Base-by-base conservation (phyloP, 2,329 filamentous ascomycete genomes). In the Scytalidium sp. region DNA sequence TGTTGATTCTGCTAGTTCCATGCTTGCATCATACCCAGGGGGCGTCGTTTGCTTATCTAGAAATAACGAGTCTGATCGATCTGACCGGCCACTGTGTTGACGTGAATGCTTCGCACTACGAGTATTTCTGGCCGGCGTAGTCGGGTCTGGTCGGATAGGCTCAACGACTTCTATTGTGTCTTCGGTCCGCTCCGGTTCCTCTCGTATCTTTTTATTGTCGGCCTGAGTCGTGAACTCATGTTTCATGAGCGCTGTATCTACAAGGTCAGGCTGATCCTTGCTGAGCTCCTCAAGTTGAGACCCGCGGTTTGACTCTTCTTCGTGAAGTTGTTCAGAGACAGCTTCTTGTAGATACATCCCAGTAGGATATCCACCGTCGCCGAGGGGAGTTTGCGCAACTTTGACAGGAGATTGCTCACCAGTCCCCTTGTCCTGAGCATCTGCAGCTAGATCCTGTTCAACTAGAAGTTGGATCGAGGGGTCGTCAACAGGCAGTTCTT, bases 1-100 rank as follows among this genome's bases (percentile, higher is more conserved):
- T n/a, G 57, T 57, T 17, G 60, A 51, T 3, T 62, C 42, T 25
- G 61, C 60, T 19, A 64, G 29, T 43, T 67, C 60, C 17, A 60
- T 50, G 40, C 61, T 66, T 19, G 62, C 57, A 56, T 66, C 64
- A 32, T 65, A 56, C 2, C 57, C 59, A 46, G 57, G 54, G 10
- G 53, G 55, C 4, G 56, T 57, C 39, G 46, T 32, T 41, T 51
- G 50, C 17, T 54, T 43, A 36, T 64, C 56, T 11, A 60, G 43
- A 2, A 57, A 41, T 32, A 62, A 39, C 29, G 61, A 55, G 17
- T 57, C 52, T 1, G 53, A 49, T 13, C 40, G 20, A 19, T 59
- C 56, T 21, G 45, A 48, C 22, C 29, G 43, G 10, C 20, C 19
- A 29, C 53, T 54, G 32, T 23, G n/a, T 20, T 47, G 47, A 49